Conservation (phyloP, 352 stramenopile genomes). For the Phytophthora litchii region DNA sequence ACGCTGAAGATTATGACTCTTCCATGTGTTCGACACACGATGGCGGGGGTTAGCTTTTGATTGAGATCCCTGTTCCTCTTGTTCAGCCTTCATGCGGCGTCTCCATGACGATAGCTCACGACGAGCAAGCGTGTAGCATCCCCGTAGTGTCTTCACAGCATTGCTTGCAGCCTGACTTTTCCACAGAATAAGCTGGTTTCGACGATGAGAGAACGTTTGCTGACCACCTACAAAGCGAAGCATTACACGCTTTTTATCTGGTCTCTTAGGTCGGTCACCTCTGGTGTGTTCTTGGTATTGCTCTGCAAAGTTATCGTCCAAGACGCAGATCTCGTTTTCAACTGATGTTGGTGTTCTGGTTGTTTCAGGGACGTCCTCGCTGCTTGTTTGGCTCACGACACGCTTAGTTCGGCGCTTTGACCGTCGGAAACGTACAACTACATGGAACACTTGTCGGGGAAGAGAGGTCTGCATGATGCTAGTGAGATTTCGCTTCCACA, state of each 20-base stretch:
- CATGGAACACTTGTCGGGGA: background rate
- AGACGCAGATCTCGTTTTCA: background rate
- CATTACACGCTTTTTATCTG: conserved; percentile 1
- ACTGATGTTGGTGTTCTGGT: background rate
- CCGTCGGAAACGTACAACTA: conserved; percentile 1
- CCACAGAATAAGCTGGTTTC: conserved; percentile 22
- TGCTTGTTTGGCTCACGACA: conserved; percentile 3
- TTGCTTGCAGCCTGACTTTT: conserved; percentile 13
- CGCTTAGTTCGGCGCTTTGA: conserved; percentile 8
- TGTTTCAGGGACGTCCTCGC: conserved; percentile 1
- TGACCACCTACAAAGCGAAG: conserved; percentile 4
- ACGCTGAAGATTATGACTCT: background rate
- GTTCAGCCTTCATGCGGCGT: background rate
- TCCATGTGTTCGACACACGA: conserved; percentile 2
- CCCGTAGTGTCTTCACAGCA: conserved; percentile 17
- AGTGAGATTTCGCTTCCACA: background rate
- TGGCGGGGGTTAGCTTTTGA: background rate
- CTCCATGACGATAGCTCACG: conserved; percentile 20
- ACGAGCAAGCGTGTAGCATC: conserved; percentile 24
- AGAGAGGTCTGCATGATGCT: conserved; percentile 5
- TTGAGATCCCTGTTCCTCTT: background rate
- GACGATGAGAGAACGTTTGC: conserved; percentile 7
- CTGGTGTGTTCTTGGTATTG: background rate
- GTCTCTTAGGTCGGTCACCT: background rate
- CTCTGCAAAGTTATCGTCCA: conserved; percentile 21